Percentiles rank a stretch among this genome's conserved stretches.
Evolutionary conservation across 2,329 filamentous ascomycete species (phyloP).

Genomic region (Blastomyces parvus): DNA sequence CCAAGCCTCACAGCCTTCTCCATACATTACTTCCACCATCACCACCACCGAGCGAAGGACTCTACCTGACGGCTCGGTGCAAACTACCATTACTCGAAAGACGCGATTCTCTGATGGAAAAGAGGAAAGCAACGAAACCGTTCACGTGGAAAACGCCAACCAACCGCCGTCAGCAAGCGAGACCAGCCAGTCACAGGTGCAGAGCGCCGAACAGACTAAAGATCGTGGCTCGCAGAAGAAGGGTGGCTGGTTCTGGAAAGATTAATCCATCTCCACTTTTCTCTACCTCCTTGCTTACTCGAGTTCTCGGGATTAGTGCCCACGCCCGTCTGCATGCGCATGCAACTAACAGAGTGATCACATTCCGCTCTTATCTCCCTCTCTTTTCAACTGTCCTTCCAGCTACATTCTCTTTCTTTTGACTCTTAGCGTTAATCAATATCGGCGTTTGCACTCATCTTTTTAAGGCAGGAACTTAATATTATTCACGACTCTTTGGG

Average conservation of each 20-base stretch:
- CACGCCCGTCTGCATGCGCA: neutral
- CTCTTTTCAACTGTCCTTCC: neutral
- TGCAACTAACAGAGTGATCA: neutral
- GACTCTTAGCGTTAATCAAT: constrained; percentile 3
- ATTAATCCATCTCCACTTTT: constrained; percentile 15
- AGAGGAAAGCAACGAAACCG: constrained; percentile 49
- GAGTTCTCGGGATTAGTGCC: neutral
- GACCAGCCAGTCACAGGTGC: neutral
- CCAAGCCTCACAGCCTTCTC: neutral
- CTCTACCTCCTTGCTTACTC: neutral
- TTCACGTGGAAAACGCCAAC: constrained; percentile 6
- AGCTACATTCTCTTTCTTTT: neutral
- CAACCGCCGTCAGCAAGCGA: neutral
- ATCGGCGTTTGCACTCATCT: neutral
- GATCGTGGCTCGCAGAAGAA: neutral
- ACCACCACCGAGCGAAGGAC: constrained; percentile 49
- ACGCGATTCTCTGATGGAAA: constrained; percentile 51
- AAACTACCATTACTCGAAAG: constrained; percentile 49
- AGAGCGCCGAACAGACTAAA: neutral
- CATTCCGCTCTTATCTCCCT: neutral
- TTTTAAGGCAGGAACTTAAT: constrained; percentile 4
- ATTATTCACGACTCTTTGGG: neutral
- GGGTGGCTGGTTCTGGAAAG: constrained; percentile 33
- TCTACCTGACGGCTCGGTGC: constrained; percentile 48
- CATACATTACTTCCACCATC: constrained; percentile 44